These are phyloP conservation scores for Dysphania ambrosioides DNA, from an alignment of 148 eudicot genomes.

Conservation along the genomic window DNA sequence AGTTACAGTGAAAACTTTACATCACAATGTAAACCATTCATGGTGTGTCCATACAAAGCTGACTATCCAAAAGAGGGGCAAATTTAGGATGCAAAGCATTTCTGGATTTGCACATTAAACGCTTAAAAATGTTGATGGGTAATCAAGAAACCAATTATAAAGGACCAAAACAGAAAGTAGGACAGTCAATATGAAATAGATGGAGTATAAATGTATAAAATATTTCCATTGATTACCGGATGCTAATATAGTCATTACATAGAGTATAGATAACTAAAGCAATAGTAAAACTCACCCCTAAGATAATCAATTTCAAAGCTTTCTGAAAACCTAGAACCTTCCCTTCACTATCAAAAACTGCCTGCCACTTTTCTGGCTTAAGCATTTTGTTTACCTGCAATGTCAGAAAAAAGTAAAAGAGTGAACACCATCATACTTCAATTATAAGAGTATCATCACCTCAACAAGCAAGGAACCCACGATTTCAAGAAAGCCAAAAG, in stretches of 20 bases:
- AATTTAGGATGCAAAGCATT: no score
- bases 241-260: not conserved
- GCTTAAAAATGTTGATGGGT: not conserved
- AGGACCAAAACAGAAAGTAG: not conserved
- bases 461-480: not conserved
- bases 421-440: not conserved
- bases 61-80: no score
- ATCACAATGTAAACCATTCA: no score
- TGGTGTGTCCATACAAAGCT: no score
- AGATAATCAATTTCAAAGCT: constrained; percentile 65
- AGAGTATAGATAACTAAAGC: not conserved
- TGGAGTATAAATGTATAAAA: not conserved
- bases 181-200: no score
- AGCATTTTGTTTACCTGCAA: constrained; percentile 88
- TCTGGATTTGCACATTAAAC: no score
- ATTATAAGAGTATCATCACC: no score
- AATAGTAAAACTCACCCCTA: constrained; percentile 56
- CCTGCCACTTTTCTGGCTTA: constrained; percentile 96
- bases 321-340: constrained; percentile 71
- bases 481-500: not conserved
- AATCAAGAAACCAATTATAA: not conserved
- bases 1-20: no score
- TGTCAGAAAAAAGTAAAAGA: constrained; percentile 21
- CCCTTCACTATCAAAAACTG: constrained; percentile 76
- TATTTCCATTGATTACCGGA: not conserved